Evolutionary conservation across 1,284 basidiomycete genomes (phyloP), one percentile per base, ranked within the genome.

Genomic region (Puccinia sorghi): DNA sequence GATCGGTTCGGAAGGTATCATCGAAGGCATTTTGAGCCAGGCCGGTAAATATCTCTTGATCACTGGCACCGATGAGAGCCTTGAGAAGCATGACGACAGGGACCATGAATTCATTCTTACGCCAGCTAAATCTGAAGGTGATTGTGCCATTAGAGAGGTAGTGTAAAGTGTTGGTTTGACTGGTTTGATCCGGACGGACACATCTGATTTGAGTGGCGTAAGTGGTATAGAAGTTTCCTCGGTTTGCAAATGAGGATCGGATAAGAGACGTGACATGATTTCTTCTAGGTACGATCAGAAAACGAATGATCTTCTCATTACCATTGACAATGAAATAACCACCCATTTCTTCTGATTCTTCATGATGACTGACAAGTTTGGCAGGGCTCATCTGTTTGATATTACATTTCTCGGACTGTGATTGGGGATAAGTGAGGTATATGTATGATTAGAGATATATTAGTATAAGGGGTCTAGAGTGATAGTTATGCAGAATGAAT

Each of bases 271-370:
- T 92, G 83, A 92, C 92, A 86, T 95, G 93, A 84, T 97, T 93
- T 80, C 94, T 89, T 82, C 90, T 91, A 81, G 90, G 94, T 81
- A 94, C 90, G 85, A 95, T 95, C 83, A 97, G 91, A 86, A 95
- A 98, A 80, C 97, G 94, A 83, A 99, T 94, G 82, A 99, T 89
- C 86, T 95, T 93, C 86, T 99, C 97, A 86, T 98, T 99, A 80
- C 97, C 97, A 85, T 99, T 99, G 85, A 99, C 91, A 83, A 99
- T 89, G 84, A 99, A 99, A 87, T 99, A 99, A 39, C 96, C 97
- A 64, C 97, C 97, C 84, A 98, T 97, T 85, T 99, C 97, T 86
- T 96, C 94, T 3, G 97, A 90, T 84, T 99, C 97, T 87, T 99
- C 97, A 84, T 96, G 92, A 82, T 91, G 91, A 79, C 88, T 87